Base-by-base conservation (phyloP, 257 asterid genomes). In the Leonotis leonurus region DNA sequence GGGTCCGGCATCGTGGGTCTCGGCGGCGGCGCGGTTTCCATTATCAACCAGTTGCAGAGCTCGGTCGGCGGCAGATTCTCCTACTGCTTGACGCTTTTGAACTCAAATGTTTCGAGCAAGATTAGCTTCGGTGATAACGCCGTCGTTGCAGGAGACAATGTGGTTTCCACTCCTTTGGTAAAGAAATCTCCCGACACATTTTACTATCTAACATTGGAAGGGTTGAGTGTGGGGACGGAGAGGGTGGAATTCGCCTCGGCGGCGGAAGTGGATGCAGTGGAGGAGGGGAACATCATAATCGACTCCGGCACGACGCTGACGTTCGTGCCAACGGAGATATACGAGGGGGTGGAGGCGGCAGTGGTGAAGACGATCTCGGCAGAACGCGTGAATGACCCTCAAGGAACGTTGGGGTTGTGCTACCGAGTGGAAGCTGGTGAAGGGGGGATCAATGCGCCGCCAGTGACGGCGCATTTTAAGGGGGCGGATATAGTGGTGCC, bases 241-340 rank as follows among this genome's bases (percentile, higher is more conserved):
- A 71, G 45, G 3, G 3, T 74, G 5, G 29, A 5, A 0, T 62
- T 2, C 32, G 2, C 3, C 0, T 3, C 20, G 2, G 14, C n/a
- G 20, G 27, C 35, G 0, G 0, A 21, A 1, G 29, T 5, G 6
- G 10, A 0, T 27, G 13, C 0, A 62, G 40, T 0, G 13, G 22
- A 0, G 20, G 63, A 70, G 10, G 83, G 85, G 0, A 82, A 87
- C 56, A 80, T 87, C 1, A 70, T 87, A 10, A 71, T 87, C 18
- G 93, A 87, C 65, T 87, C 95, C 0, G 95, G 90, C 10, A 77
- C 93, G 2, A 78, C 86, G 0, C 21, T 87, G 46, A 84, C 86
- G 0, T 63, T 53, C 6, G 16, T 87, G 6, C 86, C 88, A 0
- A 0, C 12, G 0, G 53, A 70, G 0, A 4, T 80, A 0, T 82